A percentile compares a stretch with the other conserved stretches of the same genome.
Conservation (phyloP, 768 basidiomycete species). For the Hygrocybe punicea region DNA sequence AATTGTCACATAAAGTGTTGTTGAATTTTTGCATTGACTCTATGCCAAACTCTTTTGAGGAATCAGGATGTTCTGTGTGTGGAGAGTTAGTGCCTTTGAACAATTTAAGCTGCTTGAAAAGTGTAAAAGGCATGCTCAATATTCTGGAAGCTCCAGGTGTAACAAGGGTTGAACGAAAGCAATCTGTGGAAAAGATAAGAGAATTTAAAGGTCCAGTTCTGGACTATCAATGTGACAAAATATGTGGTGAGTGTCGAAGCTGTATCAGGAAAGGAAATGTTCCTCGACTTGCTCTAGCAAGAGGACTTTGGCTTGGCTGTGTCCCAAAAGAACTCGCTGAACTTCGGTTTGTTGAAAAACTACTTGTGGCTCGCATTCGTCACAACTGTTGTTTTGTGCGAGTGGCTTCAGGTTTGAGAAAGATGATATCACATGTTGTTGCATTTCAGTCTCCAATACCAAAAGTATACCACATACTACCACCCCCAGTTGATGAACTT, state of each 20-base stretch:
- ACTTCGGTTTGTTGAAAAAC: constrained; percentile 26
- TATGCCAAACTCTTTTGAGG: constrained; percentile 13
- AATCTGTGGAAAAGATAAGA: constrained; percentile 5
- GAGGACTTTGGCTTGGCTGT: constrained; percentile 33
- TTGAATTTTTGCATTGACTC: constrained; percentile 4
- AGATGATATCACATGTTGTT: constrained; percentile 10
- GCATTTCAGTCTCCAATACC: constrained; percentile 30
- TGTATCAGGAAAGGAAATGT: constrained; percentile 2
- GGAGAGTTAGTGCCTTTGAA: constrained; percentile 14
- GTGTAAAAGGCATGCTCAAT: constrained; percentile 2
- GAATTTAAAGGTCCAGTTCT: constrained; percentile 16
- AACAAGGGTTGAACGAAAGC: constrained; percentile 6
- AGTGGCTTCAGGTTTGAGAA: constrained; percentile 17
- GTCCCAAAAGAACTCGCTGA: constrained; percentile 22
- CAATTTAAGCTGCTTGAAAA: constrained; percentile 7
- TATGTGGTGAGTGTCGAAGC: constrained; percentile 9
- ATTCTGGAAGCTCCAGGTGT: constrained; percentile 6
- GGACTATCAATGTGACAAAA: constrained; percentile 3
- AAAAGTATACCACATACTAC: constrained; percentile 32
- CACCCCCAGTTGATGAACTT: constrained; percentile 32
- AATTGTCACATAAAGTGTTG: neutral
- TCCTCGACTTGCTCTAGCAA: constrained; percentile 23
- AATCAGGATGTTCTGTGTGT: constrained; percentile 35
- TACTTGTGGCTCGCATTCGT: constrained; percentile 19
- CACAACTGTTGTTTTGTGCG: constrained; percentile 29